Base-by-base conservation (phyloP, 116 monocot species). In the Trichopus zeylanicus region DNA sequence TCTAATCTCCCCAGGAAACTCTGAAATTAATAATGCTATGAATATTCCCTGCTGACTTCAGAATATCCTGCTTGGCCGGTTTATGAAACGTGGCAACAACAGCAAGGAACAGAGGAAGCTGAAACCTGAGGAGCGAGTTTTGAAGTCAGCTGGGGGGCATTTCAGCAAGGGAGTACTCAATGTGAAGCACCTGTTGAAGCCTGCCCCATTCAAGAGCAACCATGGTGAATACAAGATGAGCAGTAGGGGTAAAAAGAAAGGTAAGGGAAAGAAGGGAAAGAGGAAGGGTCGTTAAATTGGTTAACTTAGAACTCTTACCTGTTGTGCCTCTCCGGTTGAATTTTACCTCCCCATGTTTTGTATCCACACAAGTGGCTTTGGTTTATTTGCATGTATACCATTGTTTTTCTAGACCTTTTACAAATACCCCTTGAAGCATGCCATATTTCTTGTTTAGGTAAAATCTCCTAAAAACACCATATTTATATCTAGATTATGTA, bases 131-230 rank as follows among this genome's bases (percentile, higher is more conserved):
- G 70, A 68, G 26, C 60, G 59, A 61, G 75, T 68, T 29, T 57
- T 79, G 26, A 84, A 53, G 75, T 59, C 75, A 19, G 72, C 68
- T 11, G 75, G 75, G 19, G 84, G 84, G 1, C 61, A 58, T 37
- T 84, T 79, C 42, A 79, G 62, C 51, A 75, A 62, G 49, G 84
- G 84, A 57, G 69, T 84, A 26, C 56, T 79, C 18, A 30, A 84
- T 53, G 84, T 84, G 64, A 78, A 79, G 52, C 79, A 84, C 57
- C 64, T 84, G 21, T 29, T 84, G 35, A 60, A 56, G 26, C 61
- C 69, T 3, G 65, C 29, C 10, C 58, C 55, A 52, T 46, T 68
- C 22, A 82, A 60, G 29, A 30, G 24, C 12, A 51, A 48, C n/a
- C 61, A 60, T 22, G 57, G 31, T 13, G 29, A 52, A 23, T 39